Base-by-base conservation (phyloP, 192 early-diverging fungal genomes). In the Coemansia sp. region DNA sequence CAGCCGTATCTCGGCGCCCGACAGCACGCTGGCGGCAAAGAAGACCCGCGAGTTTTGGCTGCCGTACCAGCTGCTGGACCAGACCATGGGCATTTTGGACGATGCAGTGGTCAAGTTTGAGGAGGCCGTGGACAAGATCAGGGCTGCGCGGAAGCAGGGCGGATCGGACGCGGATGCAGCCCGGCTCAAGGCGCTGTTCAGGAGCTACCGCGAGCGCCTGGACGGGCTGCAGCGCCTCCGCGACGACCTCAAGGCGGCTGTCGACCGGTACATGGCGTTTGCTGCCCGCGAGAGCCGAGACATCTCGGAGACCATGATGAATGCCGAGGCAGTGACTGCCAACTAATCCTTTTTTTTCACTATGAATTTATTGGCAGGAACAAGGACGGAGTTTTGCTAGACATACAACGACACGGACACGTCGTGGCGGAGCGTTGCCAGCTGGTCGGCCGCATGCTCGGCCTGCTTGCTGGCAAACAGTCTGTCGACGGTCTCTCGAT, bases 41-140 rank as follows among this genome's bases (percentile, higher is more conserved):
- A 49, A 27, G n/a, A 67, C 75, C 14, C 56, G 75, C 30, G 75
- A 58, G 44, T 44, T 71, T 34, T 78, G 75, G 67, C 60, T 78
- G 41, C 75, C 75, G 8, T 70, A 71, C 54, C 55, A 57, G 28
- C 60, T 78, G 27, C 27, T 78, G 2, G 75, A 78, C 43, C 75
- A 78, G 54, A 71, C 68, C 15, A 48, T 55, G 35, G 60, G 52
- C 19, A 60, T 67, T 7, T 38, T 78, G 42, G 64, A 53, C 28
- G 62, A 67, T 29, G 63, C 75, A 12, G 54, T 71, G 9, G 59
- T 26, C 35, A 55, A 56, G 41, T 71, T 78, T 50, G 64, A 71
- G 20, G 59, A 51, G 4, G 67, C 75, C 0, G 62, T 75, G 20
- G 53, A 17, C 15, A 64, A 57, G 32, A 75, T 75, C 54, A 56